Evolutionary conservation across 371 early-diverging fungal species (phyloP).

Genomic region (Phascolomyces articulosus): DNA sequence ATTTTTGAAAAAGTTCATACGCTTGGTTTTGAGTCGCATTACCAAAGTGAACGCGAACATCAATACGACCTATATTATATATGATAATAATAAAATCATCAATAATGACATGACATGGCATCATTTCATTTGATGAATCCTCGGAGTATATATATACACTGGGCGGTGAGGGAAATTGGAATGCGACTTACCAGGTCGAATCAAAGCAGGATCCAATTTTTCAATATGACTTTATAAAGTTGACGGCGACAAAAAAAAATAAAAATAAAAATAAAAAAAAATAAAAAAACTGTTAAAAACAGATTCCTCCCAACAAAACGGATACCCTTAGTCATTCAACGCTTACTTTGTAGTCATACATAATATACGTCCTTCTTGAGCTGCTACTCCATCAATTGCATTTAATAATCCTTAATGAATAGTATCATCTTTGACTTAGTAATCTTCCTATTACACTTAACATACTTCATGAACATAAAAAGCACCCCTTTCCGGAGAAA

Average conservation of each 20-base stretch:
- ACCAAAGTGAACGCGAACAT: constrained; percentile 85
- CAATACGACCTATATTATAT: constrained; percentile 89
- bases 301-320: too few relatives aligned
- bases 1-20: constrained; percentile 55
- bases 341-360: constrained; percentile 86
- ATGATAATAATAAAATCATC: neutral
- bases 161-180: too few relatives aligned
- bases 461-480: too few relatives aligned
- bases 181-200: constrained; percentile 89
- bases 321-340: too few relatives aligned
- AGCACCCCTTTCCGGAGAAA: too few relatives aligned
- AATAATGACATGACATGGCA: neutral
- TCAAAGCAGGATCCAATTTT: constrained; percentile 92
- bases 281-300: neutral
- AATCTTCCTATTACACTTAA: too few relatives aligned
- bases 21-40: constrained; percentile 78
- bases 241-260: too few relatives aligned
- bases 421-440: too few relatives aligned
- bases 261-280: constrained; percentile 16
- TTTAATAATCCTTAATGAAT: constrained; percentile 64
- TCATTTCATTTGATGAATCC: too few relatives aligned
- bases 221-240: constrained; percentile 84
- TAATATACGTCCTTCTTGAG: constrained; percentile 74
- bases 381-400: constrained; percentile 86
- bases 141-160: constrained; percentile 2